Conservation (phyloP, 2,329 filamentous ascomycete species). For the Aspergillus sp. region DNA sequence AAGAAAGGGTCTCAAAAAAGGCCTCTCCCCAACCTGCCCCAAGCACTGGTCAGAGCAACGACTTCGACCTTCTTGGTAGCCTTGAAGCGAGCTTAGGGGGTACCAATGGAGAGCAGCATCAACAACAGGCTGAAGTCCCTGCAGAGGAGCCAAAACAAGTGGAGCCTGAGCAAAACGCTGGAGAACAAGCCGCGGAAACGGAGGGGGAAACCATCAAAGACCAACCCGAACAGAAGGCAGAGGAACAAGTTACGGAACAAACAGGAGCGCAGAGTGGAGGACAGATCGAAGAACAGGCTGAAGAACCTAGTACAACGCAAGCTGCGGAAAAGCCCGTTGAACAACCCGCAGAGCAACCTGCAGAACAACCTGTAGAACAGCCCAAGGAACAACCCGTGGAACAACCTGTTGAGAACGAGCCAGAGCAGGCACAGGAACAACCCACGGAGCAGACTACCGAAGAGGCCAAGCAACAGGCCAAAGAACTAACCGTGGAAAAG, state of each 20-base stretch:
- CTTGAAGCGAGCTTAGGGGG: neutral
- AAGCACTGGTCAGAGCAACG: no score
- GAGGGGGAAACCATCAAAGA: neutral
- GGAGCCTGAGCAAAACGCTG: neutral
- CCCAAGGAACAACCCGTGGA: neutral
- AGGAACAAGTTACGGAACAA: slow-evolving; percentile 1
- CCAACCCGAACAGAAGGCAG: slow-evolving; percentile 4
- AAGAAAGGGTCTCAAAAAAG: neutral
- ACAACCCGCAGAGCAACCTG: neutral
- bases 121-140: neutral
- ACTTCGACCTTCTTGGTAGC: no score
- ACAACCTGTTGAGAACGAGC: neutral
- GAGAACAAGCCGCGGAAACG: neutral
- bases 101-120: neutral
- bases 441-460: slow-evolving; percentile 1
- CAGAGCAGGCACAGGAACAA: neutral
- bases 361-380: neutral
- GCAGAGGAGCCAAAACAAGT: neutral
- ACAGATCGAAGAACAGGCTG: neutral
- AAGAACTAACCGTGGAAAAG: neutral
- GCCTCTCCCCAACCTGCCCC: no score
- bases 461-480: neutral
- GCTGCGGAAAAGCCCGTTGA: slow-evolving; percentile 1
- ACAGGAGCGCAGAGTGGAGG: slow-evolving; percentile 1
- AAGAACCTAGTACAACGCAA: neutral